Evolutionary conservation across 1,284 basidiomycete species (phyloP).

Genomic region (Pascua sp.): DNA sequence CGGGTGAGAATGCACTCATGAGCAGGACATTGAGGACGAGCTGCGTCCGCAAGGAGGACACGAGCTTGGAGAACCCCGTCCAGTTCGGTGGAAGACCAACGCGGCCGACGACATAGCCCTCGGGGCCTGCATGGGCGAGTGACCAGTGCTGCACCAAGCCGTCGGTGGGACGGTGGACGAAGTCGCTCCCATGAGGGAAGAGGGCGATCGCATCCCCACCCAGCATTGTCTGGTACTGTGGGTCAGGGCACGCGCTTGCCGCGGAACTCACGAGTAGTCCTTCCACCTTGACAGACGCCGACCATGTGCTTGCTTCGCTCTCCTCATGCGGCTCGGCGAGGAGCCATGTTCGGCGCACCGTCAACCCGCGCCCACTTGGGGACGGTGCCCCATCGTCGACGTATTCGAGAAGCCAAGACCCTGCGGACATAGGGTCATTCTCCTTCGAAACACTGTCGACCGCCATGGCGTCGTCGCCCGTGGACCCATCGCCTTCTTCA

Average conservation of each 20-base stretch:
- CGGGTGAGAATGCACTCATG: conserved; percentile 7
- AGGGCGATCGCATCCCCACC: conserved; percentile 5
- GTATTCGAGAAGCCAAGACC: conserved; percentile 13
- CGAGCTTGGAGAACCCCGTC: conserved; percentile 14
- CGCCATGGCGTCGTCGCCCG: conserved; percentile 1
- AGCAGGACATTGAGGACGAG: conserved; percentile 32
- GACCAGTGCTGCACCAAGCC: conserved; percentile 35
- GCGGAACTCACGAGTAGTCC: conserved; percentile 31
- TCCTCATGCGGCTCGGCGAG: conserved; percentile 3
- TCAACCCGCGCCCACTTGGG: conserved; percentile 19
- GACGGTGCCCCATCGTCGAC: conserved; percentile 7
- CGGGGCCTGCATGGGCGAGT: conserved; percentile 33
- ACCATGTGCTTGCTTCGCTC: conserved; percentile 13
- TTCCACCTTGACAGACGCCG: conserved; percentile 28
- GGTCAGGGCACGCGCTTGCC: no score
- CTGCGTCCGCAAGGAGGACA: conserved; percentile 28
- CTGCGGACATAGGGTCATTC: conserved; percentile 2
- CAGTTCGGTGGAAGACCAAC: conserved; percentile 21
- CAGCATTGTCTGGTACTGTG: conserved; percentile 9
- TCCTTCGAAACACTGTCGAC: not conserved
- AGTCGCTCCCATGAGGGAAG: conserved; percentile 33
- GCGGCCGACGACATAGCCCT: conserved; percentile 36
- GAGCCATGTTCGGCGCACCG: conserved; percentile 34
- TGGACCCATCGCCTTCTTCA: not conserved
- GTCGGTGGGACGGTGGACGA: conserved; percentile 17